Evolutionary conservation across 257 asterid genomes (phyloP).

Genomic region (Osmanthus fragrans): DNA sequence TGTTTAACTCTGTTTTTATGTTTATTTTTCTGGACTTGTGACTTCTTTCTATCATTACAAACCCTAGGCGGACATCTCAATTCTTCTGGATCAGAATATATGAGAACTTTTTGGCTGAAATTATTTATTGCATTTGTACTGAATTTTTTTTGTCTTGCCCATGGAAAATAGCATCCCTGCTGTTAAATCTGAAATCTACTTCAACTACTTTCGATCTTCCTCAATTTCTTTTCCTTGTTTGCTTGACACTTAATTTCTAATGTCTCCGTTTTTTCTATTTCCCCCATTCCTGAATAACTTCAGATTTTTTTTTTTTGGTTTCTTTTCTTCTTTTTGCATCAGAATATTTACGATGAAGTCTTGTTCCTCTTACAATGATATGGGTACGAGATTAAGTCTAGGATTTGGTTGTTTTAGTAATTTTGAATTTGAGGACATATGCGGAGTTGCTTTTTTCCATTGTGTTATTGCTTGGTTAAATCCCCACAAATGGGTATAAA

Average conservation of each 20-base stretch:
- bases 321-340: background rate
- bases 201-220: background rate
- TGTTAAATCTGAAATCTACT: background rate
- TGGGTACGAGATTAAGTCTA: background rate
- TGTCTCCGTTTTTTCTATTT: slow-evolving; percentile 7
- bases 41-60: slow-evolving; percentile 7
- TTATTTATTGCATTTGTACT: background rate
- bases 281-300: background rate
- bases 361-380: background rate
- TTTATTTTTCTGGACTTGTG: background rate
- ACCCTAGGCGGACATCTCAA: slow-evolving; percentile 19
- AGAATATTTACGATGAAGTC: background rate
- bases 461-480: slow-evolving; percentile 2
- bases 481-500: background rate
- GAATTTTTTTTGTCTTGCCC: background rate
- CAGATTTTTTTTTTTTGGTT: background rate
- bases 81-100: slow-evolving; percentile 10
- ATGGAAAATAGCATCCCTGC: background rate
- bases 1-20: background rate
- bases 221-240: background rate
- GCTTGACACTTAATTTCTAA: background rate
- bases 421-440: background rate
- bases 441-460: background rate
- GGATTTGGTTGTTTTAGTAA: background rate
- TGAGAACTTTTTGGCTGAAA: background rate